These are phyloP conservation scores for Phytophthora pisi DNA, from an alignment of 352 stramenopile genomes.

Conservation along the genomic window DNA sequence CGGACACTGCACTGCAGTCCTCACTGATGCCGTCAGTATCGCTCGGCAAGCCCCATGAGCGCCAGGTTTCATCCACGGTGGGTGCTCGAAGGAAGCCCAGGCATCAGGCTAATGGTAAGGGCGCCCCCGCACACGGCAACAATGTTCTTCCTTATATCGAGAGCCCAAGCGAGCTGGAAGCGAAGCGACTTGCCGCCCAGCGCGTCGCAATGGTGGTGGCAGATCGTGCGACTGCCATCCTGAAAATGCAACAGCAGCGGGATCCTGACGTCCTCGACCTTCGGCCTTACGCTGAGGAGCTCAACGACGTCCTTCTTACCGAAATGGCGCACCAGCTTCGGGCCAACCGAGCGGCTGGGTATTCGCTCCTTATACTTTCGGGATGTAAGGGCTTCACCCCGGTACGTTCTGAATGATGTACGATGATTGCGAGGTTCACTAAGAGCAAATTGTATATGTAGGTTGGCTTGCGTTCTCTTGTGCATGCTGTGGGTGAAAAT, in stretches of 20 bases:
- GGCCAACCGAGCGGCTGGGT: conserved; percentile 44
- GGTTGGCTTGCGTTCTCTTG: conserved; percentile 75
- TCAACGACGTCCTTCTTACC: conserved; percentile 64
- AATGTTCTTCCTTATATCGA: conserved; percentile 44
- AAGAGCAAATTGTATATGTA: conserved; percentile 8
- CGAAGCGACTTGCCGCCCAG: conserved; percentile 45
- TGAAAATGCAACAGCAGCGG: conserved; percentile 45
- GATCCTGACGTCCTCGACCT: conserved; percentile 70
- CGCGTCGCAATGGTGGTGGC: conserved; percentile 43
- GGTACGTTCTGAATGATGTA: conserved; percentile 17
- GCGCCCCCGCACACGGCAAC: conserved; percentile 29
- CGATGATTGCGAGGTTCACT: not conserved
- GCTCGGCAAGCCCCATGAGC: conserved; percentile 9
- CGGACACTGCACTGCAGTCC: not conserved
- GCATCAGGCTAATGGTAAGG: conserved; percentile 1
- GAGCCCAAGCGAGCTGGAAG: conserved; percentile 28
- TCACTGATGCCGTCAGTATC: conserved; percentile 25
- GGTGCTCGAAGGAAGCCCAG: conserved; percentile 16
- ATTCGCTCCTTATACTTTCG: conserved; percentile 59
- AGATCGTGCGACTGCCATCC: conserved; percentile 52
- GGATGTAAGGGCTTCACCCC: conserved; percentile 60
- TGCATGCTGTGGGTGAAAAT: conserved; percentile 54
- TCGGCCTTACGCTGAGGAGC: conserved; percentile 41
- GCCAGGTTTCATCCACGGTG: conserved; percentile 8
- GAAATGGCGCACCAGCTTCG: conserved; percentile 64